Percentiles rank a stretch among this genome's conserved stretches.
Evolutionary conservation across 148 eudicot genomes (phyloP).

Genomic region (Cornus controversa): DNA sequence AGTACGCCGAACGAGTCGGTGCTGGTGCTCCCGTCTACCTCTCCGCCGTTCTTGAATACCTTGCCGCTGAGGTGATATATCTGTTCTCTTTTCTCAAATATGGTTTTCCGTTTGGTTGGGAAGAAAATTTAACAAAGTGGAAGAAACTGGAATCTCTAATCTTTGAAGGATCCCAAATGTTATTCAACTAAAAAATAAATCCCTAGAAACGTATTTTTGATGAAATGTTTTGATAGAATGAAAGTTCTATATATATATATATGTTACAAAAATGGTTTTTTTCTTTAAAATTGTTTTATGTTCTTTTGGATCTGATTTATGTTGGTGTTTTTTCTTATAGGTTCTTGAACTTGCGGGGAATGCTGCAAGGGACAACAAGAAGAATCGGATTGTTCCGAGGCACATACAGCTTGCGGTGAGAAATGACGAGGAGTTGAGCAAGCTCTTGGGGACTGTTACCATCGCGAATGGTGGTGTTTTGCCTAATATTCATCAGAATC

Average conservation of each 20-base stretch:
- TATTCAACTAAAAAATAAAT: too few species aligned
- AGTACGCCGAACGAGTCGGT: constrained; percentile 32
- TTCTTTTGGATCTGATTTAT: background rate
- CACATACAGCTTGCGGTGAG: constrained; percentile 47
- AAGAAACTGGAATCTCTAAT: background rate
- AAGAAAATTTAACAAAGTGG: background rate
- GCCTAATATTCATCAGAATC: constrained; percentile 35
- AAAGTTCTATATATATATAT: too few species aligned
- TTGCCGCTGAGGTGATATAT: constrained; percentile 22
- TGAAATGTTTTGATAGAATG: too few species aligned
- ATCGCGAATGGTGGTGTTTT: constrained; percentile 47
- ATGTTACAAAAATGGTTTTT: too few species aligned
- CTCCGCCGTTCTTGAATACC: constrained; percentile 32
- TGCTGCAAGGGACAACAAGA: constrained; percentile 53
- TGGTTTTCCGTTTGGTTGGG: background rate
- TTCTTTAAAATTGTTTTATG: too few species aligned
- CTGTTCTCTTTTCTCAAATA: background rate
- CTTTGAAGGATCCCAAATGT: background rate
- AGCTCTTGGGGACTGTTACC: constrained; percentile 41
- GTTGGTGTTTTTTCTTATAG: background rate
- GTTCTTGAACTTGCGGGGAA: constrained; percentile 47
- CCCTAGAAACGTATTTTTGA: too few species aligned
- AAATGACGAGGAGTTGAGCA: constrained; percentile 48
- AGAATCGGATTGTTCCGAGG: constrained; percentile 41
- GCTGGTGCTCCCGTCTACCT: constrained; percentile 34